Conservation (phyloP, 2,329 filamentous ascomycete genomes). For the Claviceps pazoutovae region DNA sequence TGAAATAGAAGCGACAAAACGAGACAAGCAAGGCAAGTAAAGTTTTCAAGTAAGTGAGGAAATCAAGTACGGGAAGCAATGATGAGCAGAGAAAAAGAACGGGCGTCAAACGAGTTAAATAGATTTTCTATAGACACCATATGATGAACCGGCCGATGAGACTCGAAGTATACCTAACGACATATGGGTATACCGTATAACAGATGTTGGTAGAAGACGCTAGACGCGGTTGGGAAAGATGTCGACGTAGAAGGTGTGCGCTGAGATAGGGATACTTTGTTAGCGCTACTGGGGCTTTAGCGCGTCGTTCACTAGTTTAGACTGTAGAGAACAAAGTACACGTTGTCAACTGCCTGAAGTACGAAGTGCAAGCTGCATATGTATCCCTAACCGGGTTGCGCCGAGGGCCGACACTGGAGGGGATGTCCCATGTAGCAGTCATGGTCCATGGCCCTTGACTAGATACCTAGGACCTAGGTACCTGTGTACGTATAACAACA, state of each 20-base stretch:
- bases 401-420: no score
- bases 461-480: no score
- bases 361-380: no score
- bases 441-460: no score
- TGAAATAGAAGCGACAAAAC: not conserved
- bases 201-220: not conserved
- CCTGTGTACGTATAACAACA: no score
- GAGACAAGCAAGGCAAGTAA: not conserved
- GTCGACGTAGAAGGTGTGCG: conserved; percentile 1
- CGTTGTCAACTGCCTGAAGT: no score
- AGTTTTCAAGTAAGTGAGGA: no score
- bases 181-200: not conserved
- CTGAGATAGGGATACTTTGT: not conserved
- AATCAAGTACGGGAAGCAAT: no score
- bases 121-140: not conserved
- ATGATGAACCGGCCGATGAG: conserved; percentile 4
- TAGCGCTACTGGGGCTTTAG: not conserved
- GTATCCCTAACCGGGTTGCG: no score
- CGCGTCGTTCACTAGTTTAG: not conserved
- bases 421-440: no score
- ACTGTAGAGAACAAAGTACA: no score
- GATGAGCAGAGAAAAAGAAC: not conserved
- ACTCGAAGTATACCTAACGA: conserved; percentile 1
- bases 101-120: conserved; percentile 1
- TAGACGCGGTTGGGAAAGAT: conserved; percentile 1